These are phyloP conservation scores for Ophiostoma sp. DNA, from an alignment of 2,329 filamentous ascomycete genomes.

Conservation along the genomic window DNA sequence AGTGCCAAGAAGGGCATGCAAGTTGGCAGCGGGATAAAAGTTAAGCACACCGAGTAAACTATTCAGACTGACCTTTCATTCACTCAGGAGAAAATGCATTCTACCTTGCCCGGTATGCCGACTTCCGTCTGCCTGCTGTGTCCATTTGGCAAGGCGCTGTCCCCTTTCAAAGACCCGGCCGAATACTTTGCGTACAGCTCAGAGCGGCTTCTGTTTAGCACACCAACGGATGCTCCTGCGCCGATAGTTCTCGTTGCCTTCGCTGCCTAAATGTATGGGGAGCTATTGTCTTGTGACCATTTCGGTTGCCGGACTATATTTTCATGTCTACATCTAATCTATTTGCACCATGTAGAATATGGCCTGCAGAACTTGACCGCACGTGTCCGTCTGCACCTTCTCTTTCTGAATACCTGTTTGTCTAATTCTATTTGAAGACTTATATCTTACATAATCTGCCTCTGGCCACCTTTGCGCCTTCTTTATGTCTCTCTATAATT, in stretches of 20 bases:
- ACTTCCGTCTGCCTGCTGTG: background rate
- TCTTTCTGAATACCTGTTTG: background rate
- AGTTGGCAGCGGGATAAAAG: too few species aligned
- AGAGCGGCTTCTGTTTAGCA: background rate
- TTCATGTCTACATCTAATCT: background rate
- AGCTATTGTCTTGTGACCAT: background rate
- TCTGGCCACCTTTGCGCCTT: background rate
- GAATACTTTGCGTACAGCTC: background rate
- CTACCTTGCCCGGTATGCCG: background rate
- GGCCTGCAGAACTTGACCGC: background rate
- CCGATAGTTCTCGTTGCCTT: background rate
- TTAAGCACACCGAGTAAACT: too few species aligned
- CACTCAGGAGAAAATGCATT: too few species aligned
- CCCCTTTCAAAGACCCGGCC: background rate
- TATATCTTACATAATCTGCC: background rate
- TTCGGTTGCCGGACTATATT: background rate
- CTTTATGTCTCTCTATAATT: background rate
- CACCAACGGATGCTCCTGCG: conserved; percentile 2
- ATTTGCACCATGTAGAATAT: background rate
- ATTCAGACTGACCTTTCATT: too few species aligned
- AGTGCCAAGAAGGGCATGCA: too few species aligned
- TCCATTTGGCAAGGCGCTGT: too few species aligned
- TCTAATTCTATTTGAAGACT: background rate
- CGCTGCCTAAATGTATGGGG: background rate
- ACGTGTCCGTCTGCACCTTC: background rate